These are phyloP conservation scores for Penicillium sp. DNA, from an alignment of 2,329 filamentous ascomycete species.

Conservation along the genomic window DNA sequence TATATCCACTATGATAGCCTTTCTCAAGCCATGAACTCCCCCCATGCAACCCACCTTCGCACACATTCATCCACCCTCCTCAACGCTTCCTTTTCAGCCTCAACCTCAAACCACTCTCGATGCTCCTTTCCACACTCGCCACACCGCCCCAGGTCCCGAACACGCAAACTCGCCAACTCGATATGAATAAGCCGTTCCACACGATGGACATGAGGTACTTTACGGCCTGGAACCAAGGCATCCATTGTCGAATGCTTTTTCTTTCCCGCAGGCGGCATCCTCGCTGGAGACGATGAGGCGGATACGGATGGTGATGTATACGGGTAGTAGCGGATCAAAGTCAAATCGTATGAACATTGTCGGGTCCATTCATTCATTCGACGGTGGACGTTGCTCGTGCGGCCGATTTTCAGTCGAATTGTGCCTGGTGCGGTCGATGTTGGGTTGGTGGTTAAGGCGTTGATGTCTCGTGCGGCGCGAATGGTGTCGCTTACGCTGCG, in stretches of 20 bases:
- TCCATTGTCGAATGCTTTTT: not conserved
- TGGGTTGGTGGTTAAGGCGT: constrained; percentile 29
- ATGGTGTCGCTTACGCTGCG: constrained; percentile 38
- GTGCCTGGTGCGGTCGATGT: constrained; percentile 49
- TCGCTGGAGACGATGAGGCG: constrained; percentile 13
- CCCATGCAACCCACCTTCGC: constrained; percentile 81
- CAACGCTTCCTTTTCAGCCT: constrained; percentile 67
- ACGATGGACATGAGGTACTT: constrained; percentile 78
- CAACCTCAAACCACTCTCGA: constrained; percentile 91
- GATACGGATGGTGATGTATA: constrained; percentile 48
- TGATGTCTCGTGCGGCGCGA: constrained; percentile 34
- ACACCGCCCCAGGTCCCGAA: constrained; percentile 60
- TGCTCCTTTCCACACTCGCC: constrained; percentile 77
- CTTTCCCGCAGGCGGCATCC: not conserved
- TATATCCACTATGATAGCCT: not conserved
- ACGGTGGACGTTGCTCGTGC: constrained; percentile 77
- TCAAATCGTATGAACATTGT: constrained; percentile 86
- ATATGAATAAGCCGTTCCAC: constrained; percentile 89
- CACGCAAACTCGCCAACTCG: constrained; percentile 64
- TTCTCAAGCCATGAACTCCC: constrained; percentile 41
- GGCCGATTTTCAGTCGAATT: constrained; percentile 62
- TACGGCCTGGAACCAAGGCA: constrained; percentile 46
- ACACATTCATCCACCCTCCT: constrained; percentile 67
- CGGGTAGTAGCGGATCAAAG: constrained; percentile 86
- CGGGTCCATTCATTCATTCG: constrained; percentile 88